These are phyloP conservation scores for Alternaria metachromatica DNA, from an alignment of 2,329 filamentous ascomycete species.

Conservation along the genomic window DNA sequence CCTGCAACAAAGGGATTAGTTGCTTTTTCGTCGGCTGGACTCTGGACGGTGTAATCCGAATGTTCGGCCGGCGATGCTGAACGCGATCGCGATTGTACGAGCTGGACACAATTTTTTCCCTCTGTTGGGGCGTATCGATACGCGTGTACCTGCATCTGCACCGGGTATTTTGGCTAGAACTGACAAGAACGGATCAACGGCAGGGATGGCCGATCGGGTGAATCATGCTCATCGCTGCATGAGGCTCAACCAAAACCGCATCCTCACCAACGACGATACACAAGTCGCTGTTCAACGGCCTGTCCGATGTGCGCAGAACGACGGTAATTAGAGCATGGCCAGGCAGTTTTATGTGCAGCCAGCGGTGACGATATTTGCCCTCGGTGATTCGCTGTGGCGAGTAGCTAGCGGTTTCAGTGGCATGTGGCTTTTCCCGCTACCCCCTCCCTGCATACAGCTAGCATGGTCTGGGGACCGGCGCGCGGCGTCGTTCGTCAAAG, in stretches of 20 bases:
- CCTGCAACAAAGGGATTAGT: neutral
- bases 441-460: slow-evolving; percentile 15
- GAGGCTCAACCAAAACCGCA: neutral
- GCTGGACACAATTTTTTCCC: slow-evolving; percentile 7
- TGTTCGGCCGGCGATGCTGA: neutral
- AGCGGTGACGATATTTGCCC: slow-evolving; percentile 13
- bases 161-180: slow-evolving; percentile 27
- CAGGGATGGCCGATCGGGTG: slow-evolving; percentile 13
- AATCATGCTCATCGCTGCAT: neutral
- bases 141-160: neutral
- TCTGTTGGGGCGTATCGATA: slow-evolving; percentile 26
- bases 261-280: neutral
- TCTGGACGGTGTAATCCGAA: neutral
- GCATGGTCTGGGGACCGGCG: slow-evolving; percentile 15
- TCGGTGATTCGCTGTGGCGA: slow-evolving; percentile 30
- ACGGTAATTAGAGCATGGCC: slow-evolving; percentile 10
- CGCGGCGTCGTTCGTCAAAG: slow-evolving; percentile 10
- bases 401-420: slow-evolving; percentile 25
- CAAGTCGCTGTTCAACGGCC: neutral
- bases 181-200: slow-evolving; percentile 37
- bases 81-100: neutral
- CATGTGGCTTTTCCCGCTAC: slow-evolving; percentile 31
- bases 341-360: slow-evolving; percentile 9
- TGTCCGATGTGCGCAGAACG: neutral
- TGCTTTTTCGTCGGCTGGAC: neutral